phyloP scores from a whole-genome alignment of 2,329 filamentous ascomycete species.

The Hawksworthiomyces lignivorus region DNA sequence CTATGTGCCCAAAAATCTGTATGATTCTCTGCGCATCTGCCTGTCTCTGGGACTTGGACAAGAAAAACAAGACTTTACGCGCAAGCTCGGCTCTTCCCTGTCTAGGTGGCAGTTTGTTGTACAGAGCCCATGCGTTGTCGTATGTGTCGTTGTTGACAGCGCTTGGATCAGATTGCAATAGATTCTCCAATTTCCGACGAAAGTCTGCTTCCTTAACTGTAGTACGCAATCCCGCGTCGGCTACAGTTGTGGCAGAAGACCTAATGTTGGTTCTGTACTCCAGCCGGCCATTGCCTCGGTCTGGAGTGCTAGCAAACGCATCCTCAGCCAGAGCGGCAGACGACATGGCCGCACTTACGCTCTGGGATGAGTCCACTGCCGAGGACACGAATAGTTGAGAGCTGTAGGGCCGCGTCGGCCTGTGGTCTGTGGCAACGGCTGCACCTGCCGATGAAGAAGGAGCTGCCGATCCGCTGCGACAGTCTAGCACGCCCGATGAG shows the following conservation, averaged over 20 bases:
- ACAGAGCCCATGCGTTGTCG: conserved; percentile 37
- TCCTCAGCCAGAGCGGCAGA: no score
- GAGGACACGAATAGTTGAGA: conserved; percentile 13
- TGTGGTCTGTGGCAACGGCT: background rate
- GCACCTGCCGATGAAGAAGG: background rate
- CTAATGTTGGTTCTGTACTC: no score
- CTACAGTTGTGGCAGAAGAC: background rate
- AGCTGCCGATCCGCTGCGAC: background rate
- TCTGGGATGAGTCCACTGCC: background rate
- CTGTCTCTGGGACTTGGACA: no score
- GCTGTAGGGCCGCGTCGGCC: background rate
- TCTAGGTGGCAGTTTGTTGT: conserved; percentile 27
- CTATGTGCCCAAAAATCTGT: conserved; percentile 34
- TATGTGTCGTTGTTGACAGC: conserved; percentile 17
- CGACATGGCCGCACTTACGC: conserved; percentile 4
- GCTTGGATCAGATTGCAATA: conserved; percentile 9
- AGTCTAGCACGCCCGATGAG: conserved; percentile 16
- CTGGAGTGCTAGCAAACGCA: no score
- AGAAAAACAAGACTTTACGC: conserved; percentile 29
- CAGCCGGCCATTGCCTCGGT: no score
- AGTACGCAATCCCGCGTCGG: background rate
- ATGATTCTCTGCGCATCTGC: conserved; percentile 38
- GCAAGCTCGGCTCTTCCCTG: conserved; percentile 21
- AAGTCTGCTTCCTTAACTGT: background rate
- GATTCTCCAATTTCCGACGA: conserved; percentile 9